Evolutionary conservation across 2,329 filamentous ascomycete species (phyloP), one percentile per base, ranked within the genome.

Genomic region (Hymenoscyphus albidus): DNA sequence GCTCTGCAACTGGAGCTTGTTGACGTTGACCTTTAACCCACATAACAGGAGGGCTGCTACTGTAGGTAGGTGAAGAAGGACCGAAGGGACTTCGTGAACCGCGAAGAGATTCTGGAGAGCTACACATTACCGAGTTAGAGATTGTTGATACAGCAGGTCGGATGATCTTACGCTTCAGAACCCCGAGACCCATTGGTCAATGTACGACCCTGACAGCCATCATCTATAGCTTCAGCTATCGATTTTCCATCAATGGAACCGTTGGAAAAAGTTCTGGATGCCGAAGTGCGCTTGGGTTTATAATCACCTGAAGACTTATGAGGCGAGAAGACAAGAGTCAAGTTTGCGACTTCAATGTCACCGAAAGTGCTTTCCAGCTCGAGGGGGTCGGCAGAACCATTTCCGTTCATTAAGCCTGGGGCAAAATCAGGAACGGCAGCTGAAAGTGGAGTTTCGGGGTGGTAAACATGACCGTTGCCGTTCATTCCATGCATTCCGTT

Each of bases 401-500:
- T 71, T 44, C 63, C 31, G 27, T 65, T 54, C 14, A 66, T 54
- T 32, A 69, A 31, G 44, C 70, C 68, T 54, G 75, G 75, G 10
- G 76, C 63, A 69, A 88, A 89, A 67, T 88, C 86, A 0, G 86
- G 85, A 2, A 88, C 87, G 22, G 82, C 78, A n/a, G 86, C 86
- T 39, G 86, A 88, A 32, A 89, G 79, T 61, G 82, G 81, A 7
- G 81, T 82, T 62, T 83, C 82, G 5, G 77, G 72, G 62, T 73
- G 73, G 63, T 76, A 74, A 5, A 73, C 70, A 59, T 75, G 74
- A 2, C 79, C 80, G 63, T 85, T 83, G 5, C 74, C 69, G 63
- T 85, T 83, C n/a, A 51, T 51, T 27, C 18, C 44, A 51, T 51
- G 35, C 35, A 35, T 35, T 5, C 74, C 69, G 40, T 74, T 75